Base-by-base conservation (phyloP, 2,329 filamentous ascomycete genomes). In the Akanthomyces muscarius region DNA sequence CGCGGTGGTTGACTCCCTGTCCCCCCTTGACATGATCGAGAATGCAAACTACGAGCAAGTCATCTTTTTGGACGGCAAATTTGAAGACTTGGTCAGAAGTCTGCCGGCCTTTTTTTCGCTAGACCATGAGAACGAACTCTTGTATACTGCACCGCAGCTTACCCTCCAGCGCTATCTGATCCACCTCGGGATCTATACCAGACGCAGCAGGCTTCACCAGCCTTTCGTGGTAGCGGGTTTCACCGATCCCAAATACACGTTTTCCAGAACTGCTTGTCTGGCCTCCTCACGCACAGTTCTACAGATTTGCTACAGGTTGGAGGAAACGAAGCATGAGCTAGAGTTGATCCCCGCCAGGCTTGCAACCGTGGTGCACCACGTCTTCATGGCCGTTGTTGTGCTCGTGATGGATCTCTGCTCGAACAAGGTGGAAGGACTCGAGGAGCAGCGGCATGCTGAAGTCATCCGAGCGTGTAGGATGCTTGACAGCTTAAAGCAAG, bases 201-300 rank as follows among this genome's bases (percentile, higher is more conserved):
- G 65, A 36, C 59, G 65, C 11, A 65, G 65, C 58, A 62, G 65
- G 18, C 65, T 66, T 28, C 65, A 66, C 41, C 57, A 64, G 47
- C 55, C 65, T 3, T 65, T 63, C 41, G 53, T 65, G 50, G 36
- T 63, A 5, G 63, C 56, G 16, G 65, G 55, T 5, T 33, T 59
- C 3, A 50, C 63, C n/a, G 47, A 63, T 38, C 47, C 58, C 4
- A 64, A 56, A 16, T 64, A 57, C 18, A 21, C 36, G 1, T 66
- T 57, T 48, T 65, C 65, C 21, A 60, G 57, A 30, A 53, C 25
- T 28, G 54, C 64, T 6, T 66, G 63, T 16, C 42, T 64, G 10
- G n/a, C 36, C 10, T 60, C 56, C 7, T 60, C 65, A 1, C 65
- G 65, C 30, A 57, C 36, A 4, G 58, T 65, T 16, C 33, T 66